These are phyloP conservation scores for Wickerhamomyces rabaulensis DNA, from an alignment of 805 yeast species.

Conservation along the genomic window DNA sequence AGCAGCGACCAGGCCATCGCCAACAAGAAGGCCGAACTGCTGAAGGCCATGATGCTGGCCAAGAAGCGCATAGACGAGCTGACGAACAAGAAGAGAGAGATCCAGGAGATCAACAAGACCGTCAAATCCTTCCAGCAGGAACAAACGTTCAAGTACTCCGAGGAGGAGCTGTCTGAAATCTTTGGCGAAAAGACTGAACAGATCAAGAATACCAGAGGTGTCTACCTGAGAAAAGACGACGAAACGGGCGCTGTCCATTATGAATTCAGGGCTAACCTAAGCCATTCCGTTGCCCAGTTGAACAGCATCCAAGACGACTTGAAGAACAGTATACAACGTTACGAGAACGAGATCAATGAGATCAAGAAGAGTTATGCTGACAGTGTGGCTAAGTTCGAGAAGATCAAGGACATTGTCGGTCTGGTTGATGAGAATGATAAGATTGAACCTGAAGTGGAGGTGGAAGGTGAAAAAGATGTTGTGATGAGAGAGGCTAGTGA, in stretches of 20 bases:
- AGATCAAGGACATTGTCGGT: conserved; percentile 10
- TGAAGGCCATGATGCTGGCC: conserved; percentile 8
- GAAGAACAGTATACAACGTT: conserved; percentile 1
- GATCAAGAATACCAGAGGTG: not conserved
- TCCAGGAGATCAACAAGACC: conserved; percentile 11
- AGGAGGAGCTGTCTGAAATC: conserved; percentile 8
- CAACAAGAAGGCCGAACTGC: conserved; percentile 5
- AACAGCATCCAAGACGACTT: not conserved
- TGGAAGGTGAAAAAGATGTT: not conserved
- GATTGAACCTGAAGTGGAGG: conserved; percentile 4
- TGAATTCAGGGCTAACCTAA: not conserved
- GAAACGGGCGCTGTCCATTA: not conserved
- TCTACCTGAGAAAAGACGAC: not conserved
- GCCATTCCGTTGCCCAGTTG: not conserved
- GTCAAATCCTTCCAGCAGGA: conserved; percentile 6
- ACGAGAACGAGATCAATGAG: conserved; percentile 7
- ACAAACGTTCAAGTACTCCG: conserved; percentile 1
- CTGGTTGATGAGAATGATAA: conserved; percentile 2
- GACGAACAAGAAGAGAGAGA: conserved; percentile 12
- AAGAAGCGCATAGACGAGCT: conserved; percentile 13
- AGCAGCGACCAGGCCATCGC: not conserved
- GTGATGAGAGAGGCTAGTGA: not conserved
- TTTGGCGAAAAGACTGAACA: not conserved
- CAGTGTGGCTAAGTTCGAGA: conserved; percentile 11
- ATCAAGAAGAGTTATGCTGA: conserved; percentile 9